Evolutionary conservation across 805 yeast species (phyloP), one percentile per base, ranked within the genome.

Genomic region (Candida sakaeoensis): DNA sequence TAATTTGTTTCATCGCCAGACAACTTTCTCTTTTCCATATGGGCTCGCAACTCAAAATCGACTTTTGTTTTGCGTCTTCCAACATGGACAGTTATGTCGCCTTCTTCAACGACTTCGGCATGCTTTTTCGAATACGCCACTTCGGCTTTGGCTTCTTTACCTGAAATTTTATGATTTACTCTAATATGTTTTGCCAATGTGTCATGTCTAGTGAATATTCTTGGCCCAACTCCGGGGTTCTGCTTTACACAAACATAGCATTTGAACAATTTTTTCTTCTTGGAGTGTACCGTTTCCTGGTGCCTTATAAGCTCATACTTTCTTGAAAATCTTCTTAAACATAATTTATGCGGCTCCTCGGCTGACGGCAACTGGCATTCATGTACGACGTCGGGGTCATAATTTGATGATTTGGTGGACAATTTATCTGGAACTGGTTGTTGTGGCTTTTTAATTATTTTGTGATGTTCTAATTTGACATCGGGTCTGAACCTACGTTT

Each of bases 301-400:
- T 91, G 99, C 52, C 99, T 78, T 18, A 90, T 84, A 54, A 91
- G 71, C 66, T 91, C 99, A 58, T 91, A 91, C 14, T 96, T 95
- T 37, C 74, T 53, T 16, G 72, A 65, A 45, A 69, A 69, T 21
- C 73, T 52, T 34, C 74, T 63, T 44, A 66, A 53, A 42, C 74
- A 69, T 37, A 63, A 44, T 45, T 60, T 60, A 26, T 58, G 54
- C 3, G 71, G 67, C 34, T 65, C 72, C 38, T 68, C 74, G 4
- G 72, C 64, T 2, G 70, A 63, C 3, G 73, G 68, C 25, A 69
- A 54, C 43, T 65, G 73, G 49, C 74, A 69, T 48, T 69, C 74
- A 45, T 69, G 74, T 2, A 66, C 60, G 8, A 68, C 73, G 43
- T 68, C 74, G 1, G 74, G 73, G 45, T 68, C 74, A 42, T 69